Evolutionary conservation across 1,139 yeast genomes (phyloP).

Genomic region (Debaryomyces subglobosus): DNA sequence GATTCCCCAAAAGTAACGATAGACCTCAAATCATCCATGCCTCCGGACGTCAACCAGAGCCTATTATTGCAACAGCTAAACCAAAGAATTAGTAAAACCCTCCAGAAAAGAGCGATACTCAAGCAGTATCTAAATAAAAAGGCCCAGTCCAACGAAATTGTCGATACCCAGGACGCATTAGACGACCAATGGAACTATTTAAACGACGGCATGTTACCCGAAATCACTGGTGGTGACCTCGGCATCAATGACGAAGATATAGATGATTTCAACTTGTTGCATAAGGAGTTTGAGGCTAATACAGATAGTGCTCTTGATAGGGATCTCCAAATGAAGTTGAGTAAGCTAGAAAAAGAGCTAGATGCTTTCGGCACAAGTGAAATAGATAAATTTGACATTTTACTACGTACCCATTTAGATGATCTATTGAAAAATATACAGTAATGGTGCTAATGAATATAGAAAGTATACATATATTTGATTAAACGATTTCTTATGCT

Average conservation of each 20-base stretch:
- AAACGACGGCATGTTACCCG: constrained; percentile 47
- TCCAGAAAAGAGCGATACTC: constrained; percentile 35
- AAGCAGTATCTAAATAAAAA: constrained; percentile 35
- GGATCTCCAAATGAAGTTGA: constrained; percentile 15
- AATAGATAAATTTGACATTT: constrained; percentile 29
- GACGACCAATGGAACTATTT: constrained; percentile 53
- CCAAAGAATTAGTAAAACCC: constrained; percentile 28
- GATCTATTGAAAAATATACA: background rate
- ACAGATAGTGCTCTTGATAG: constrained; percentile 32
- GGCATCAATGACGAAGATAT: constrained; percentile 64
- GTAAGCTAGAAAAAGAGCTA: constrained; percentile 14
- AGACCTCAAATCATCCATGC: constrained; percentile 20
- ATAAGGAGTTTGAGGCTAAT: constrained; percentile 25
- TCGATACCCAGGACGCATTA: constrained; percentile 37
- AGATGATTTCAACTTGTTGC: constrained; percentile 51
- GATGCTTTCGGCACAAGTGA: constrained; percentile 27
- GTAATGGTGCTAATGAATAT: background rate
- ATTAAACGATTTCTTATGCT: background rate
- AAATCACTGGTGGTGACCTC: constrained; percentile 46
- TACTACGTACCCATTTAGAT: background rate
- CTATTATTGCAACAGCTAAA: constrained; percentile 35
- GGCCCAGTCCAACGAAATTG: constrained; percentile 17
- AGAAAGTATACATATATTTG: background rate
- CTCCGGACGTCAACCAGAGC: constrained; percentile 23
- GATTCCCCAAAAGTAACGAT: constrained; percentile 51